Evolutionary conservation across 2,329 filamentous ascomycete species (phyloP).

Genomic region (Aspergillus unguis): DNA sequence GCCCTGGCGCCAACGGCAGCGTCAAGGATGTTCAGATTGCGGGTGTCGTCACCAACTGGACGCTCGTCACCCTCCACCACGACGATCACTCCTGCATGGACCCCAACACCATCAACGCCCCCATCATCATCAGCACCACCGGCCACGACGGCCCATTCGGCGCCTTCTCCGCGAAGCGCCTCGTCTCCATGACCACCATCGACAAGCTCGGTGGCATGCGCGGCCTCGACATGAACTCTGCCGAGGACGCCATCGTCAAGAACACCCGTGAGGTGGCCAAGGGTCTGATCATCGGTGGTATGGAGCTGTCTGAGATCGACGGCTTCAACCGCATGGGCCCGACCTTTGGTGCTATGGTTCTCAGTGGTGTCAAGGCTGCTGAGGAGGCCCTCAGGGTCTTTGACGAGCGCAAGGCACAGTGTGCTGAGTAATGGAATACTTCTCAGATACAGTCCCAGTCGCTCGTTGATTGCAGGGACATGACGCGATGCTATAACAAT

Average conservation of each 20-base stretch:
- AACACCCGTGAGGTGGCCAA: slow-evolving; percentile 82
- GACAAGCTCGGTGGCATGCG: slow-evolving; percentile 88
- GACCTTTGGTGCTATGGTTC: slow-evolving; percentile 84
- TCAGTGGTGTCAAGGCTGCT: slow-evolving; percentile 84
- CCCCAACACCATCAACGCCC: slow-evolving; percentile 93
- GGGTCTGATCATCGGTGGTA: slow-evolving; percentile 87
- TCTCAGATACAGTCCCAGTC: slow-evolving; percentile 3
- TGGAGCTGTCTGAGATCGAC: slow-evolving; percentile 89
- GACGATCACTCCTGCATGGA: slow-evolving; percentile 95
- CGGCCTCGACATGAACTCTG: slow-evolving; percentile 85
- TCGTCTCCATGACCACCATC: slow-evolving; percentile 81
- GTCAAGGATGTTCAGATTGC: slow-evolving; percentile 65
- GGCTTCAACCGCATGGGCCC: slow-evolving; percentile 89
- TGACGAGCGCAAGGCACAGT: slow-evolving; percentile 73
- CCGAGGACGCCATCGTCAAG: slow-evolving; percentile 93
- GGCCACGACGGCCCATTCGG: slow-evolving; percentile 90
- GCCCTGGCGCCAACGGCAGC: slow-evolving; percentile 52
- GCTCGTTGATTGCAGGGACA: slow-evolving; percentile 6
- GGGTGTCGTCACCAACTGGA: slow-evolving; percentile 95
- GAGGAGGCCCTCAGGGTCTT: slow-evolving; percentile 79
- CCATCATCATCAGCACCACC: slow-evolving; percentile 82
- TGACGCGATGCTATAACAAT: not conserved
- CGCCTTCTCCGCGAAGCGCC: slow-evolving; percentile 84
- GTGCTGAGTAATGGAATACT: slow-evolving; percentile 47
- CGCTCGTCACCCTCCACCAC: slow-evolving; percentile 80